Conservation (phyloP, 805 yeast genomes). For the Pichia heedii region DNA sequence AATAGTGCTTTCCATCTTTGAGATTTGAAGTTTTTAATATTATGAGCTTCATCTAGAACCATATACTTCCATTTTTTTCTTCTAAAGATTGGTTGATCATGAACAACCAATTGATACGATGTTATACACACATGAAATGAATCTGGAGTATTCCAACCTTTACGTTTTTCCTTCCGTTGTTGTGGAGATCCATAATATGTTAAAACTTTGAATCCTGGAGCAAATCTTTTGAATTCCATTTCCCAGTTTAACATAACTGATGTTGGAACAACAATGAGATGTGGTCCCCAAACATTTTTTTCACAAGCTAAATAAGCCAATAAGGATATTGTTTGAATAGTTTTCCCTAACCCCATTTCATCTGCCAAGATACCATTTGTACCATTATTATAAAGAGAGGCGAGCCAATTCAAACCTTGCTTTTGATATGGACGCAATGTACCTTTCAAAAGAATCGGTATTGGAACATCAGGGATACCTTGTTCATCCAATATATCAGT, state of each 20-base stretch:
- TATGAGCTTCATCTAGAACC: conserved; percentile 98
- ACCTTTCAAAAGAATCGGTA: conserved; percentile 73
- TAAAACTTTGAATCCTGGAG: conserved; percentile 93
- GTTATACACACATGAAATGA: conserved; percentile 96
- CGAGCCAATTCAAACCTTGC: conserved; percentile 95
- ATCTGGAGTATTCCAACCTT: conserved; percentile 96
- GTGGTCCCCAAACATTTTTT: conserved; percentile 96
- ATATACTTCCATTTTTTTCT: conserved; percentile 92
- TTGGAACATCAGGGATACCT: conserved; percentile 61
- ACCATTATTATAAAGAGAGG: conserved; percentile 81
- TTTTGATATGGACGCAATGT: conserved; percentile 84
- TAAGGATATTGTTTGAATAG: conserved; percentile 89
- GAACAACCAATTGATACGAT: conserved; percentile 94
- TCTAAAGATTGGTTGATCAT: conserved; percentile 89
- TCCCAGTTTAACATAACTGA: conserved; percentile 98
- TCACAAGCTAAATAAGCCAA: conserved; percentile 86
- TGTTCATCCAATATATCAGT: conserved; percentile 14
- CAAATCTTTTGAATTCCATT: conserved; percentile 97
- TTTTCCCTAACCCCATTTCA: conserved; percentile 97
- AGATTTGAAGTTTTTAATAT: conserved; percentile 91
- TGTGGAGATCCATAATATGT: conserved; percentile 97
- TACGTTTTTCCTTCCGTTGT: conserved; percentile 89
- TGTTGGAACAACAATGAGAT: conserved; percentile 92
- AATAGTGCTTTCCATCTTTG: conserved; percentile 95
- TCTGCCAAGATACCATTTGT: conserved; percentile 97